Base-by-base conservation (phyloP, 345 rosid genomes). In the Citrus sinensis region DNA sequence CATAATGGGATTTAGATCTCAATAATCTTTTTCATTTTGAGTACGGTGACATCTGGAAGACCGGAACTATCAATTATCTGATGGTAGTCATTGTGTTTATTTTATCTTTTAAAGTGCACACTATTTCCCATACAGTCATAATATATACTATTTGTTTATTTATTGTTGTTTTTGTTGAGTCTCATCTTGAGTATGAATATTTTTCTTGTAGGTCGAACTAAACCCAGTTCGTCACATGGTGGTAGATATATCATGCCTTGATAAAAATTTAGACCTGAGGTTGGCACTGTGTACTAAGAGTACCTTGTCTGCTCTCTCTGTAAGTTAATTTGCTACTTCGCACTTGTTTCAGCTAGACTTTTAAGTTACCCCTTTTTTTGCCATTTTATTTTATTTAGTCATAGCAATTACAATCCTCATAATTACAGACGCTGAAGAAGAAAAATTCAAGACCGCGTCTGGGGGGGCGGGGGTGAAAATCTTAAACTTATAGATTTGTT, bases 191-290 rank as follows among this genome's bases (percentile, higher is more conserved):
- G 3, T 49, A 22, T n/a, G 37, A 30, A 56, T 5, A 56, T 39
- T 42, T 54, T 37, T 60, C 25, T 14, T 78, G 42, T 24, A 87
- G 90, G 76, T 87, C 1, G 83, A 87, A 58, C 54, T 83, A 30
- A 82, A 77, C 19, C 83, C 54, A 30, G 68, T 83, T 46, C 83
- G 84, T 35, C 84, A 85, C 14, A 79, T 85, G 87, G 82, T 82
- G 9, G n/a, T 39, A 16, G 90, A 87, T 49, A 64, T 83, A 35
- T 84, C 87, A 4, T 87, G 90, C 79, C 84, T 87, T 37, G 76
- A 82, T 73, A 87, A 74, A 78, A 77, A 80, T 82, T 39, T 87
- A 20, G 90, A 86, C 63, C 74, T 87, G 62, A 84, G 90, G 90
- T 70, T 87, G 61, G 78, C 80, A 83, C 69, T 87, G 7, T 64